phyloP scores from a whole-genome alignment of 257 asterid species.

The Datura wrightii region DNA sequence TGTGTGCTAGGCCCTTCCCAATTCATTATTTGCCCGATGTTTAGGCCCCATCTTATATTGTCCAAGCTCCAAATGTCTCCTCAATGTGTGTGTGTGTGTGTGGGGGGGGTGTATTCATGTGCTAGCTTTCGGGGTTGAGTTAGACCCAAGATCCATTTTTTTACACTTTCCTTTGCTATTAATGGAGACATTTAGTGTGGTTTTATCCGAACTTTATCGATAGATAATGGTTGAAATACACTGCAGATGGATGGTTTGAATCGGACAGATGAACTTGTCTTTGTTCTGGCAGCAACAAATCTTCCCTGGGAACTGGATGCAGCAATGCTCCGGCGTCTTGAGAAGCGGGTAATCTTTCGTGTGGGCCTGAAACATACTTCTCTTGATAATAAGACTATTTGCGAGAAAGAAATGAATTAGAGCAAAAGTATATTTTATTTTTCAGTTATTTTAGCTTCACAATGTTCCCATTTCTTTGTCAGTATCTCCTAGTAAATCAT shows the following conservation, averaged over 20 bases:
- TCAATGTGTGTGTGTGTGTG: too few species aligned
- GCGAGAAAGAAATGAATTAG: constrained; percentile 10
- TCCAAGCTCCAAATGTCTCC: too few species aligned
- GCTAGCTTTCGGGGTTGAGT: too few species aligned
- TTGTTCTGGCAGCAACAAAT: constrained; percentile 98
- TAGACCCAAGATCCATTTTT: too few species aligned
- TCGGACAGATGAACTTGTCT: constrained; percentile 88
- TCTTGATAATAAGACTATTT: not conserved
- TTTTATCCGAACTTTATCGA: not conserved
- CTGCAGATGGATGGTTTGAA: constrained; percentile 99
- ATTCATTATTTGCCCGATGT: too few species aligned
- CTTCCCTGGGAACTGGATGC: constrained; percentile 99
- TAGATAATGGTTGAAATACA: constrained; percentile 47
- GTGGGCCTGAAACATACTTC: constrained; percentile 14
- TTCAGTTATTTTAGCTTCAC: not conserved
- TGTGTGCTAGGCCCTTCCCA: too few species aligned
- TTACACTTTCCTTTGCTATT: not conserved
- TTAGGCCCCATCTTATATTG: too few species aligned
- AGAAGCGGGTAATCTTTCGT: constrained; percentile 71
- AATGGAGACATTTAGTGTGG: not conserved
- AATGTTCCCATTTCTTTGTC: not conserved
- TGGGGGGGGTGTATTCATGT: too few species aligned
- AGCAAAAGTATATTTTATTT: not conserved
- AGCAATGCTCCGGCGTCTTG: constrained; percentile 99
- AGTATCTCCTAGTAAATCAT: constrained; percentile 11